Evolutionary conservation across 164 flowering plant species (phyloP), one percentile per base, ranked within the genome.

Genomic region (Euptelea pleiosperma): DNA sequence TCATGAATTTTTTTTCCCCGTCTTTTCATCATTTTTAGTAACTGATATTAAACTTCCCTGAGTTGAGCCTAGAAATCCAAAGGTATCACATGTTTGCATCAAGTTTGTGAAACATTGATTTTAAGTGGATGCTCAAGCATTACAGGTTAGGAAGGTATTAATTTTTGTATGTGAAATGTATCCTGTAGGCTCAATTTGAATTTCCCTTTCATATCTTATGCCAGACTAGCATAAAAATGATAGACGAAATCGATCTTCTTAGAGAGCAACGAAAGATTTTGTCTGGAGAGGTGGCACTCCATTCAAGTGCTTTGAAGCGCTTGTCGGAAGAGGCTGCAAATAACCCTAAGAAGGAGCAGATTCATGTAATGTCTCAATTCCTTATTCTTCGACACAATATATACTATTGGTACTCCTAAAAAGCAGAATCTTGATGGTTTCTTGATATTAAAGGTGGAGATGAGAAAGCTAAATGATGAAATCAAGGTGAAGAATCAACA

Each of bases 211-310:
- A 49, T 62, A 12, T 55, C 24, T 70, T 54, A 44, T 69, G 58
- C 43, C 79, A 87, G 98, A 75, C 75, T 49, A 79, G 84, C 70
- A 52, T 75, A 48, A 85, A 85, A 70, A 75, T 84, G 57, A 67
- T 75, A 24, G 96, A 92, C 61, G 83, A 87, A 46, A 81, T 87
- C 66, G 96, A 93, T 68, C 85, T 88, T 48, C 68, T 88, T 40
- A 83, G 82, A 72, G 97, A 93, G 71, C 96, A 90, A 62, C 83
- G 83, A 51, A 93, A 90, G 75, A 82, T 93, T 69, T 71, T 93
- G 60, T 81, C 81, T 66, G 99, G 85, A 53, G 97, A 90, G 80
- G 87, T 86, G 66, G 96, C 92, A 26, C 87, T 87, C 33, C 85
- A 82, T 65, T 78, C 85, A 67, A 90, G 95, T 81, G 75, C 84